Percentiles rank a stretch among this genome's conserved stretches.
These are phyloP conservation scores for Penicillium robsamsonii DNA, from an alignment of 495 filamentous ascomycete species.

Conservation along the genomic window DNA sequence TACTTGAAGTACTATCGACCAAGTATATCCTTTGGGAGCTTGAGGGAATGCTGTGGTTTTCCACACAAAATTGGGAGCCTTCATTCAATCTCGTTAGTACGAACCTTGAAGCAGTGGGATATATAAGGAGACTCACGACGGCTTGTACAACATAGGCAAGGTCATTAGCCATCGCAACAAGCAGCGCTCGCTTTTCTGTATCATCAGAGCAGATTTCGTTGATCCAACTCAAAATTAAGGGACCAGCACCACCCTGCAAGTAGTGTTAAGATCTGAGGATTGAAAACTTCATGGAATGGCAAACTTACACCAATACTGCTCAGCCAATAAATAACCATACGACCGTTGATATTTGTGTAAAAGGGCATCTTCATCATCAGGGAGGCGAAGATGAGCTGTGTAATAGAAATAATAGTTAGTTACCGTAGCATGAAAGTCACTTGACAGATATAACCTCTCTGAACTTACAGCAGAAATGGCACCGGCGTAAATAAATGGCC, in stretches of 20 bases:
- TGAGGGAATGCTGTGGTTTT: slow-evolving; percentile 38
- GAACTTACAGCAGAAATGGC: slow-evolving; percentile 30
- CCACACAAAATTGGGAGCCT: slow-evolving; percentile 42
- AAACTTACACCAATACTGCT: slow-evolving; percentile 23
- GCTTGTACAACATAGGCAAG: slow-evolving; percentile 31
- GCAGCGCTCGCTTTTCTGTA: slow-evolving; percentile 26
- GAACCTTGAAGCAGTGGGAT: no score
- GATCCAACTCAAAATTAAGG: slow-evolving; percentile 27
- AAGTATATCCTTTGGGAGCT: slow-evolving; percentile 35
- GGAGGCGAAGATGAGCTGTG: slow-evolving; percentile 28
- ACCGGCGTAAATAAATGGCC: slow-evolving; percentile 38
- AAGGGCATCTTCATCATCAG: slow-evolving; percentile 37
- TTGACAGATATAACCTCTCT: not conserved
- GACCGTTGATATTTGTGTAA: slow-evolving; percentile 31
- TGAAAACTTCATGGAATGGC: not conserved
- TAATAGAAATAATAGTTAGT: not conserved
- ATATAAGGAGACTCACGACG: slow-evolving; percentile 21
- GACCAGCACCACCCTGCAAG: slow-evolving; percentile 22
- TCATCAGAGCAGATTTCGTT: slow-evolving; percentile 32
- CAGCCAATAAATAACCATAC: slow-evolving; percentile 31
- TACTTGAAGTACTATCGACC: slow-evolving; percentile 30
- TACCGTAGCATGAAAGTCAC: not conserved
- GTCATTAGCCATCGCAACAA: slow-evolving; percentile 27
- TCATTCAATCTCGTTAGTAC: not conserved
- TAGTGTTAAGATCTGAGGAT: not conserved